Conservation (phyloP, 345 rosid species). For the Brassica juncea region DNA sequence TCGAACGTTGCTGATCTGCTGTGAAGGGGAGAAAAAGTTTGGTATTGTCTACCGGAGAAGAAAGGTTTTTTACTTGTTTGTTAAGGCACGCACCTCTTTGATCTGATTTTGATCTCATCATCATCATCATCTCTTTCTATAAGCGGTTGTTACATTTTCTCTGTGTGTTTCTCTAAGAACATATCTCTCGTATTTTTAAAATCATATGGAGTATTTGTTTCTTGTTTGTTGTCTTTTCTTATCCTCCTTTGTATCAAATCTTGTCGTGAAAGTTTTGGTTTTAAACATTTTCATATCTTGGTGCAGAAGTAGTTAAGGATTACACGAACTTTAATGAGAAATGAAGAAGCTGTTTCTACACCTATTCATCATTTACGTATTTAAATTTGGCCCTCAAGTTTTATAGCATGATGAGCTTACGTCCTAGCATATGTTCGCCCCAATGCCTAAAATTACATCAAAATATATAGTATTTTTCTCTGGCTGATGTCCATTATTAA, state of each 20-base stretch:
- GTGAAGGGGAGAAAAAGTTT: slow-evolving; percentile 30
- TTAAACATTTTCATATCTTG: no score
- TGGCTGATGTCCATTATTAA: not conserved
- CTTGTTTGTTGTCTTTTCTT: not conserved
- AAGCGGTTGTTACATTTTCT: slow-evolving; percentile 17
- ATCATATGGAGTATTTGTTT: slow-evolving; percentile 32
- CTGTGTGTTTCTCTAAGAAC: slow-evolving; percentile 17
- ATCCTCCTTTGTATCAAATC: not conserved
- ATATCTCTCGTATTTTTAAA: slow-evolving; percentile 16
- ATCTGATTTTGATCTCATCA: slow-evolving; percentile 33
- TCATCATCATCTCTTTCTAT: not conserved
- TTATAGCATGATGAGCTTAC: not conserved
- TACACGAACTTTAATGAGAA: not conserved
- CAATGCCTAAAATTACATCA: not conserved
- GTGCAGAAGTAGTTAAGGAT: not conserved
- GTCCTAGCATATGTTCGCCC: not conserved
- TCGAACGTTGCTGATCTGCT: slow-evolving; percentile 61
- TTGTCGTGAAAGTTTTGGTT: not conserved
- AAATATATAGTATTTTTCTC: not conserved
- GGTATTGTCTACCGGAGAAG: slow-evolving; percentile 32
- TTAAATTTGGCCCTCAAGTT: not conserved
- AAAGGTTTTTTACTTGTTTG: slow-evolving; percentile 34
- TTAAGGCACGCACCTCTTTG: slow-evolving; percentile 34
- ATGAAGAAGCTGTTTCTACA: not conserved
- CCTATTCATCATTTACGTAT: not conserved